Percentiles rank a stretch among this genome's conserved stretches.
Conservation (phyloP, 257 asterid genomes). For the Echium plantagineum region DNA sequence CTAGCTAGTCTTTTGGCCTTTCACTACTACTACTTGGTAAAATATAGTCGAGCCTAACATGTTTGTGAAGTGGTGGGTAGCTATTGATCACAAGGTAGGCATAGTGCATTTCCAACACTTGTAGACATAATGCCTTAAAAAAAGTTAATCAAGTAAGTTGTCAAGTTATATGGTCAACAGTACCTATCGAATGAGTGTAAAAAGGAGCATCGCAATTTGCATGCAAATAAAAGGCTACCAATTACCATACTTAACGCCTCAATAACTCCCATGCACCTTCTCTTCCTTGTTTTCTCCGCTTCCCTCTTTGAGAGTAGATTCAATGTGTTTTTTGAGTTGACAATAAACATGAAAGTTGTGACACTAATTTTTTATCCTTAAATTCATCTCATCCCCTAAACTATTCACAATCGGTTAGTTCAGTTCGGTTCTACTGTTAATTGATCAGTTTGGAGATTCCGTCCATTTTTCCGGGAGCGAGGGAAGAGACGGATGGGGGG, state of each 20-base stretch:
- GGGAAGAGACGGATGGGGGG: slow-evolving; percentile 15
- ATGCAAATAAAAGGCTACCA: background rate
- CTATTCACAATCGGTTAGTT: too few relatives aligned
- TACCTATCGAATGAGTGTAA: background rate
- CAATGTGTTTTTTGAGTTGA: slow-evolving; percentile 26
- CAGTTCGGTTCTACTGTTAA: too few relatives aligned
- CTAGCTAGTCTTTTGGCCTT: too few relatives aligned
- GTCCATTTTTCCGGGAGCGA: too few relatives aligned
- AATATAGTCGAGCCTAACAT: too few relatives aligned
- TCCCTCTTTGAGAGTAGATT: slow-evolving; percentile 4
- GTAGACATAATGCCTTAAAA: background rate
- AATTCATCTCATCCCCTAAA: too few relatives aligned
- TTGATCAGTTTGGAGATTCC: too few relatives aligned
- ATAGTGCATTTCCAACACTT: background rate
- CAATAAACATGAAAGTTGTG: slow-evolving; percentile 23
- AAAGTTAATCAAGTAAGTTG: too few relatives aligned
- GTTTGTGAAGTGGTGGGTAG: background rate
- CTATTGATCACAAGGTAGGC: background rate
- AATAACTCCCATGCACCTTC: slow-evolving; percentile 17
- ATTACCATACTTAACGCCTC: slow-evolving; percentile 9
- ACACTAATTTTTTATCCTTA: background rate
- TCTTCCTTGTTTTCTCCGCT: slow-evolving; percentile 17
- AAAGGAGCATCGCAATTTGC: background rate
- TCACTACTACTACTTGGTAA: too few relatives aligned
- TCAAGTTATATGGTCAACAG: too few relatives aligned